Evolutionary conservation across 352 stramenopile genomes (phyloP).

Genomic region (Globisporangium viniferum): DNA sequence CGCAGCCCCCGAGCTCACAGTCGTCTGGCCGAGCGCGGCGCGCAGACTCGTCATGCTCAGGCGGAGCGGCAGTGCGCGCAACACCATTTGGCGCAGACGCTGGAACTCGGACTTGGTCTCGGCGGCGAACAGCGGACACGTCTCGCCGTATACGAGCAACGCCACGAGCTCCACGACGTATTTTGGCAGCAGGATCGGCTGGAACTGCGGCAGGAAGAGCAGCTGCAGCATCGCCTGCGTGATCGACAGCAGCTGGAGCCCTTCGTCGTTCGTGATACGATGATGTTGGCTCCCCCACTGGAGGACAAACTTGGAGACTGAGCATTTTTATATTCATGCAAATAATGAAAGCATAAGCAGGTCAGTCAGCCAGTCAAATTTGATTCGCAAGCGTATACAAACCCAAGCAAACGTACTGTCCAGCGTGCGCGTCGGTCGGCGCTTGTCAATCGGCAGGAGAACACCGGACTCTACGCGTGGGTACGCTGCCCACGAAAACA

Average conservation of each 20-base stretch:
- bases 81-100: slow-evolving; percentile 34
- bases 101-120: slow-evolving; percentile 33
- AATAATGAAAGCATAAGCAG: background rate
- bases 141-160: slow-evolving; percentile 57
- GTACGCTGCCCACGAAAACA: slow-evolving; percentile 68
- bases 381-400: background rate
- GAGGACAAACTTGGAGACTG: slow-evolving; percentile 59
- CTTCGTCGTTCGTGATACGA: slow-evolving; percentile 11
- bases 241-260: slow-evolving; percentile 37
- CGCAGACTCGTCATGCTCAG: slow-evolving; percentile 77
- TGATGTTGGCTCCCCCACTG: slow-evolving; percentile 30
- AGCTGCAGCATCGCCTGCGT: slow-evolving; percentile 52
- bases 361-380: background rate
- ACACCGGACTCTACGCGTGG: slow-evolving; percentile 50
- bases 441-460: slow-evolving; percentile 56
- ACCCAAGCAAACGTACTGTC: slow-evolving; percentile 41
- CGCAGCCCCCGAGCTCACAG: slow-evolving; percentile 2
- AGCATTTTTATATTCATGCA: background rate
- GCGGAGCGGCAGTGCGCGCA: slow-evolving; percentile 55
- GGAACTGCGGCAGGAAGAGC: slow-evolving; percentile 67
- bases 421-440: slow-evolving; percentile 73
- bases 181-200: slow-evolving; percentile 75
- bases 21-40: slow-evolving; percentile 53
- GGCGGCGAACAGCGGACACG: slow-evolving; percentile 5
- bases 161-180: slow-evolving; percentile 76